Percentiles rank a stretch among this genome's conserved stretches.
Conservation (phyloP, 1,284 basidiomycete species). For the Irpex sp. region DNA sequence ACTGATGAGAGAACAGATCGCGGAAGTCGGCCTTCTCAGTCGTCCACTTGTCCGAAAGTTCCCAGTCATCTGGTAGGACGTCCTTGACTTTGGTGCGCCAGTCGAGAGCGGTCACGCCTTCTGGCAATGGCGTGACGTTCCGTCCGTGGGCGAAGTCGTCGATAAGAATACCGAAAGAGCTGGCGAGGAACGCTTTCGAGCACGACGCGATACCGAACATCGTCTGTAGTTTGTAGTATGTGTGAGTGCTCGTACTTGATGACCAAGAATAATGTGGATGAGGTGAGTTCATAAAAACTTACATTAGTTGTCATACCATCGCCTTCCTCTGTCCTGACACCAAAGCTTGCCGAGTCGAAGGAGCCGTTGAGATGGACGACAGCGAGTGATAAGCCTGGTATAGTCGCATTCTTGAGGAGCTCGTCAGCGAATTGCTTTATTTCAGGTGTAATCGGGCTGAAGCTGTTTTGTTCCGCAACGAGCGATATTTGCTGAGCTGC, state of each 20-base stretch:
- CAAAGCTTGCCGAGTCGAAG: too few species aligned
- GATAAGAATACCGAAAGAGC: constrained; percentile 34
- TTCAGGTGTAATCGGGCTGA: too few species aligned
- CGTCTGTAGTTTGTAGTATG: constrained; percentile 23
- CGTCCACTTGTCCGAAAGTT: constrained; percentile 31
- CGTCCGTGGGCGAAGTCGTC: constrained; percentile 23
- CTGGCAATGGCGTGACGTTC: constrained; percentile 26
- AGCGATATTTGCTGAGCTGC: too few species aligned
- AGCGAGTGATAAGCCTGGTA: too few species aligned
- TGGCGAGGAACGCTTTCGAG: constrained; percentile 38
- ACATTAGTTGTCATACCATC: constrained; percentile 25
- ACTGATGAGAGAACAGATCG: constrained; percentile 29
- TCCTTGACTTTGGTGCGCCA: constrained; percentile 37
- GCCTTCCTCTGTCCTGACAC: constrained; percentile 20
- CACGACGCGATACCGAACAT: constrained; percentile 38
- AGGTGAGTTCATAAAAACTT: constrained; percentile 7
- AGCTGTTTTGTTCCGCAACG: too few species aligned
- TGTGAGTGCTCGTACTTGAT: not conserved
- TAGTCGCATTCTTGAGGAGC: too few species aligned
- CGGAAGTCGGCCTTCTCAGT: constrained; percentile 29
- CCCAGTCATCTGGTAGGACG: constrained; percentile 35
- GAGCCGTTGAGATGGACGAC: too few species aligned
- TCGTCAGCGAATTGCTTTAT: too few species aligned
- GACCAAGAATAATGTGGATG: not conserved
- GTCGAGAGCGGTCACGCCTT: constrained; percentile 18